These are phyloP conservation scores for Pestalotiopsis sp. DNA, from an alignment of 2,329 filamentous ascomycete genomes.

Conservation along the genomic window DNA sequence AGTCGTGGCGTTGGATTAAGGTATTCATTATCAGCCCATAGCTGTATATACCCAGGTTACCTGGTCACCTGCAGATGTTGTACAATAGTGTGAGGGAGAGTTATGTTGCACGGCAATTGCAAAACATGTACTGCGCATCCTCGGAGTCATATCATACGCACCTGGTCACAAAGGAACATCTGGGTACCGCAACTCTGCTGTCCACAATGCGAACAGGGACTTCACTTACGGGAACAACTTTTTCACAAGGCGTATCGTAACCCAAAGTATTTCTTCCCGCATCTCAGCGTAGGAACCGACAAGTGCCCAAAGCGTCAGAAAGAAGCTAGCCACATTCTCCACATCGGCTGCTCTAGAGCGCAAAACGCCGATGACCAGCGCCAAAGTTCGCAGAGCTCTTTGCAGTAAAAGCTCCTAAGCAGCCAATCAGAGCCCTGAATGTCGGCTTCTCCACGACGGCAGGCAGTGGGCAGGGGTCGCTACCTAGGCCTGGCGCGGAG, in stretches of 20 bases:
- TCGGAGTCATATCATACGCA: too few species aligned
- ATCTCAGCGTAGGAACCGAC: not conserved
- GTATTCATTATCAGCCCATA: too few species aligned
- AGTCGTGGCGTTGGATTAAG: too few species aligned
- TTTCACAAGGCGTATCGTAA: not conserved
- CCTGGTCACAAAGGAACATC: too few species aligned
- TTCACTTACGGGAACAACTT: too few species aligned
- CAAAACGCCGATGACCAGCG: slow-evolving; percentile 9
- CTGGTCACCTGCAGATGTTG: too few species aligned
- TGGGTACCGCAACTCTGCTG: too few species aligned
- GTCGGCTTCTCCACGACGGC: not conserved
- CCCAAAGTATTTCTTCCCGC: not conserved
- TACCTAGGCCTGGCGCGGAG: not conserved
- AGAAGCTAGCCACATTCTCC: not conserved
- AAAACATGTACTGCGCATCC: too few species aligned
- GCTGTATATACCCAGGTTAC: too few species aligned
- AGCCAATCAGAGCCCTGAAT: not conserved
- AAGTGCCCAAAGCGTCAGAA: not conserved
- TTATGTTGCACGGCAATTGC: too few species aligned
- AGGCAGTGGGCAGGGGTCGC: slow-evolving; percentile 7
- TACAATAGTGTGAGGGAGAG: too few species aligned
- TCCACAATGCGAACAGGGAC: too few species aligned
- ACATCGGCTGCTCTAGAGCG: slow-evolving; percentile 2
- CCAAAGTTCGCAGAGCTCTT: not conserved
- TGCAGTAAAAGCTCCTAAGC: not conserved